phyloP scores from a whole-genome alignment of 495 filamentous ascomycete genomes.

The Opeltia flavorubescens region DNA sequence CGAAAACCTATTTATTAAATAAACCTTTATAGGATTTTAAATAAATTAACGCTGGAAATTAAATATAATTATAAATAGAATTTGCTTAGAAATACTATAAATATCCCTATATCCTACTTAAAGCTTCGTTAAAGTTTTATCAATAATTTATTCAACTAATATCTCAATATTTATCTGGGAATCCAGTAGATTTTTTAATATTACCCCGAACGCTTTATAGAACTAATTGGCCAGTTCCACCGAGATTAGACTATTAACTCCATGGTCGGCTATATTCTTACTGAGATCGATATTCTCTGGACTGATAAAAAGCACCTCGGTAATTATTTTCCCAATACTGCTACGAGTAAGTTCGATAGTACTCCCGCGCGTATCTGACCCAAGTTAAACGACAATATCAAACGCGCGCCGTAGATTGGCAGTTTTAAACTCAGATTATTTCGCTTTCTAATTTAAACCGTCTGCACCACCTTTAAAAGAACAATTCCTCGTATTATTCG shows the following conservation, averaged over 20 bases:
- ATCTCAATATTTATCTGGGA: background rate
- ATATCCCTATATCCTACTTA: no score
- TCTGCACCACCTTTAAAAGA: background rate
- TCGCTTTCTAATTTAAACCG: background rate
- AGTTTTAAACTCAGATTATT: background rate
- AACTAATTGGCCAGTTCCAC: conserved; percentile 24
- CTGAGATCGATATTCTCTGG: conserved; percentile 8
- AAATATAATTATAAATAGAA: no score
- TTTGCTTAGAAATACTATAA: no score
- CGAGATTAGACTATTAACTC: conserved; percentile 23
- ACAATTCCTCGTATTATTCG: conserved; percentile 3
- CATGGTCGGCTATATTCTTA: conserved; percentile 16
- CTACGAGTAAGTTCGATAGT: background rate
- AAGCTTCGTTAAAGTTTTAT: background rate
- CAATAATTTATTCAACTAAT: background rate
- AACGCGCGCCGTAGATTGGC: background rate
- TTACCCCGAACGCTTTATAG: conserved; percentile 13
- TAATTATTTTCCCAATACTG: conserved; percentile 2
- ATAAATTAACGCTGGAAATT: no score
- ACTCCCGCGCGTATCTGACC: background rate
- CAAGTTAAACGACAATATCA: background rate
- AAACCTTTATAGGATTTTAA: no score
- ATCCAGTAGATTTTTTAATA: conserved; percentile 15
- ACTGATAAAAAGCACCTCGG: conserved; percentile 18
- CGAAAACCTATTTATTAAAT: no score